These are phyloP conservation scores for Citrus glauca DNA, from an alignment of 345 rosid genomes.

Conservation along the genomic window DNA sequence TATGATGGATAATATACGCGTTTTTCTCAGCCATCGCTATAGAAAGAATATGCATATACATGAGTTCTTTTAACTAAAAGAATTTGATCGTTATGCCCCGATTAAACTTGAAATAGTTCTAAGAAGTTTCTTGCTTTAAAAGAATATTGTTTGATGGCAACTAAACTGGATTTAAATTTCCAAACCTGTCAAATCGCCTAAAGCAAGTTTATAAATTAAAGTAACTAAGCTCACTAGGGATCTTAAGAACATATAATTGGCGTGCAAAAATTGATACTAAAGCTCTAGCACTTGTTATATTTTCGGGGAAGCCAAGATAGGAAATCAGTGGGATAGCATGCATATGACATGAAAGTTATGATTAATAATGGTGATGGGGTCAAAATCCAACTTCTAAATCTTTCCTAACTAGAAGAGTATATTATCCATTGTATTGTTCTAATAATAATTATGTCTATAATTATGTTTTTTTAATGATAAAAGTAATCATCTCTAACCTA, in stretches of 20 bases:
- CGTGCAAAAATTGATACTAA: not conserved
- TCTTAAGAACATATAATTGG: not conserved
- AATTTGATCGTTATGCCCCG: no score
- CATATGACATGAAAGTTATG: not conserved
- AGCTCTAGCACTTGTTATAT: not conserved
- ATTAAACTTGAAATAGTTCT: no score
- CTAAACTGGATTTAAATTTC: no score
- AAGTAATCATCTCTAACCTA: slow-evolving; percentile 13
- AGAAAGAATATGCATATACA: not conserved
- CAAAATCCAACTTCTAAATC: not conserved
- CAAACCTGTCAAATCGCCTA: no score
- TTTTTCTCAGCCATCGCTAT: not conserved
- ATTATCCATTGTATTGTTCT: not conserved
- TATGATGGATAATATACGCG: not conserved
- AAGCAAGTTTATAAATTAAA: not conserved
- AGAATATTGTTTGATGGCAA: no score
- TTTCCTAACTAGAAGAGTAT: not conserved
- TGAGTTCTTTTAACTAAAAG: no score
- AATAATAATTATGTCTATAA: slow-evolving; percentile 27
- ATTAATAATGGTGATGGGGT: not conserved
- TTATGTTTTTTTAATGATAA: not conserved
- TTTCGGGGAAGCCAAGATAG: not conserved
- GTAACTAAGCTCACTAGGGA: not conserved
- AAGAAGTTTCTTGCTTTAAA: no score
- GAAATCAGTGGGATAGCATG: not conserved